Percentiles rank a stretch among this genome's conserved stretches.
Conservation (phyloP, 2,329 filamentous ascomycete species). For the Rutstroemia sp. region DNA sequence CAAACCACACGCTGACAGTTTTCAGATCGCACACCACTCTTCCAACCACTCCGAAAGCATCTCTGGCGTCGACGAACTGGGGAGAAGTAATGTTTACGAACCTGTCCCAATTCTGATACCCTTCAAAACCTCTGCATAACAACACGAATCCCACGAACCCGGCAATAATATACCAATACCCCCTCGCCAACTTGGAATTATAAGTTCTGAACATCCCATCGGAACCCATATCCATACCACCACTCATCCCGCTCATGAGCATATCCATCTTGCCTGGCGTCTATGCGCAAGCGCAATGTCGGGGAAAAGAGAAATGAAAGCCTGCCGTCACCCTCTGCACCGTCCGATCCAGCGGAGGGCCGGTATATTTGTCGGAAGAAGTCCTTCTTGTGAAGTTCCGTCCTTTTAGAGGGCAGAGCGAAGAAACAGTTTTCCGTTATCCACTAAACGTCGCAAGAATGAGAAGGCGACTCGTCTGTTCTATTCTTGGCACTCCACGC, state of each 20-base stretch:
- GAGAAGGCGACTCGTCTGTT: background rate
- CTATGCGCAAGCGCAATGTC: background rate
- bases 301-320: background rate
- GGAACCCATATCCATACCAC: slow-evolving; percentile 20
- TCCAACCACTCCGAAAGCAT: background rate
- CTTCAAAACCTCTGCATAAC: slow-evolving; percentile 15
- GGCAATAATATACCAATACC: slow-evolving; percentile 53
- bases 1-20: too few relatives aligned
- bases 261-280: slow-evolving; percentile 4
- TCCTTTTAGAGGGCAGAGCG: too few relatives aligned
- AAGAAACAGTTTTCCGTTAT: too few relatives aligned
- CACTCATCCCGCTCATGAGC: slow-evolving; percentile 13
- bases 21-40: too few relatives aligned
- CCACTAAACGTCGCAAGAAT: too few relatives aligned
- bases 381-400: too few relatives aligned
- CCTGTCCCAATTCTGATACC: slow-evolving; percentile 19
- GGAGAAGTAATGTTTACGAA: slow-evolving; percentile 7
- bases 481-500: background rate
- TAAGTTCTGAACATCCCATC: slow-evolving; percentile 35
- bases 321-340: background rate
- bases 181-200: slow-evolving; percentile 45
- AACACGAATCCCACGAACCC: slow-evolving; percentile 31
- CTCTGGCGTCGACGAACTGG: background rate
- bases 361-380: background rate
- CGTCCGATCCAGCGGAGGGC: background rate